phyloP scores from a whole-genome alignment of 257 asterid species.

The Scutellaria baicalensis region DNA sequence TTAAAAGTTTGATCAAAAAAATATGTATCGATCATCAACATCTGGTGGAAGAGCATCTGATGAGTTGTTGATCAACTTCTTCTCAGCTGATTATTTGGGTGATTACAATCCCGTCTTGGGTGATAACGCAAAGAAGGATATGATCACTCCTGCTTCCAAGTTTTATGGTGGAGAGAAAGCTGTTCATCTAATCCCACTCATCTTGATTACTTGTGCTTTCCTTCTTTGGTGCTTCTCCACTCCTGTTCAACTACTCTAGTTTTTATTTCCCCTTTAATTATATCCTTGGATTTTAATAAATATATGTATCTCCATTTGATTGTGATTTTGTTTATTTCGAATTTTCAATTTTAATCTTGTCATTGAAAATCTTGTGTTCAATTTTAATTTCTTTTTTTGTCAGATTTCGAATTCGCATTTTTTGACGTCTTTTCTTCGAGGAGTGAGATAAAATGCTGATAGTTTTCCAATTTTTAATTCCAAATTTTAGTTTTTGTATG shows the following conservation, averaged over 20 bases:
- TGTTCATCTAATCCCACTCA: slow-evolving; percentile 36
- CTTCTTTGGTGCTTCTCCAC: slow-evolving; percentile 43
- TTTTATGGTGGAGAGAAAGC: slow-evolving; percentile 19
- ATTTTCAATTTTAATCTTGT: too few relatives aligned
- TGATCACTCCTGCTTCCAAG: slow-evolving; percentile 9
- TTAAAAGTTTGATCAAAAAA: neutral
- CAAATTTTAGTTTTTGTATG: too few relatives aligned
- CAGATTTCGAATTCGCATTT: too few relatives aligned
- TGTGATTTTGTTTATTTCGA: neutral
- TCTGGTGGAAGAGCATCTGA: slow-evolving; percentile 14
- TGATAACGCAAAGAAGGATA: slow-evolving; percentile 28
- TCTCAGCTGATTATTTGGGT: neutral
- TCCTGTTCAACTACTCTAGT: slow-evolving; percentile 1
- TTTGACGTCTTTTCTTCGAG: too few relatives aligned
- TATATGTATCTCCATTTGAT: neutral
- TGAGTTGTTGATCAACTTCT: slow-evolving; percentile 25
- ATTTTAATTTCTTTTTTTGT: too few relatives aligned
- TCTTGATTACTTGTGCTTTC: slow-evolving; percentile 29
- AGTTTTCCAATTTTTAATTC: too few relatives aligned
- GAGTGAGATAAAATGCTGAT: too few relatives aligned
- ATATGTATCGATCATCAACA: slow-evolving; percentile 34
- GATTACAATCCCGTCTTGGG: slow-evolving; percentile 1
- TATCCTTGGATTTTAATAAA: neutral
- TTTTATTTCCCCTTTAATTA: neutral
- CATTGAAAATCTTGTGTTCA: too few relatives aligned